Conservation (phyloP, 2,329 filamentous ascomycete genomes). For the Ophiocordyceps camponoti-leonardi region DNA sequence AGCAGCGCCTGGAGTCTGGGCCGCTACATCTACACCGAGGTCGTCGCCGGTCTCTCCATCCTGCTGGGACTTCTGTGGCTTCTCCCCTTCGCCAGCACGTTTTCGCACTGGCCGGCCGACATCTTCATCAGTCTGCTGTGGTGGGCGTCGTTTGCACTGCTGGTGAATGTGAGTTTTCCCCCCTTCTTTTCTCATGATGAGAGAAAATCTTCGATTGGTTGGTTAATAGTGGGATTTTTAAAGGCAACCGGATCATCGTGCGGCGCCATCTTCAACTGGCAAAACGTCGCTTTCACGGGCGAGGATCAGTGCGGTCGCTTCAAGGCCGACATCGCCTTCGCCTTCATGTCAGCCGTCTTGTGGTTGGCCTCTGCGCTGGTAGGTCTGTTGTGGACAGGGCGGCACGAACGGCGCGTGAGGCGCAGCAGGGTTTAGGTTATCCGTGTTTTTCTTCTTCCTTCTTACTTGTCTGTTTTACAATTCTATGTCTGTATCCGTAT, state of each 20-base stretch:
- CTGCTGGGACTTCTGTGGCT: slow-evolving; percentile 56
- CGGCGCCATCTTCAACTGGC: slow-evolving; percentile 43
- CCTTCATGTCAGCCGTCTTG: slow-evolving; percentile 51
- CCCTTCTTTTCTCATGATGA: too few species aligned
- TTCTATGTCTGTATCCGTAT: too few species aligned
- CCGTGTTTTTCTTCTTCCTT: background rate
- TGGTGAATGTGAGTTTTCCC: slow-evolving; percentile 35
- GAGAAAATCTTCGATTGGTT: too few species aligned
- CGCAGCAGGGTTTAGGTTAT: background rate
- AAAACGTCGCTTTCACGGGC: slow-evolving; percentile 27
- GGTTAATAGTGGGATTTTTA: too few species aligned
- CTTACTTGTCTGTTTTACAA: too few species aligned
- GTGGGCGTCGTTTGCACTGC: slow-evolving; percentile 52
- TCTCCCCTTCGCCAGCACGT: slow-evolving; percentile 49
- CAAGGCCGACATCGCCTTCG: slow-evolving; percentile 56
- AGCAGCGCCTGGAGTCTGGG: slow-evolving; percentile 34
- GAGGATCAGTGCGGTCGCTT: slow-evolving; percentile 42
- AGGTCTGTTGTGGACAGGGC: slow-evolving; percentile 35
- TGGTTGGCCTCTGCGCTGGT: slow-evolving; percentile 51
- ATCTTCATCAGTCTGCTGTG: slow-evolving; percentile 50
- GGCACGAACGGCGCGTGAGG: slow-evolving; percentile 13
- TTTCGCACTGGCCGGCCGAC: slow-evolving; percentile 57
- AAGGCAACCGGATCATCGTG: slow-evolving; percentile 29
- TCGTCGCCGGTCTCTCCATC: slow-evolving; percentile 52
- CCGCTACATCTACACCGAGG: slow-evolving; percentile 59